Base-by-base conservation (phyloP, 176 grass and related monocot genomes). In the Poa pratensis region DNA sequence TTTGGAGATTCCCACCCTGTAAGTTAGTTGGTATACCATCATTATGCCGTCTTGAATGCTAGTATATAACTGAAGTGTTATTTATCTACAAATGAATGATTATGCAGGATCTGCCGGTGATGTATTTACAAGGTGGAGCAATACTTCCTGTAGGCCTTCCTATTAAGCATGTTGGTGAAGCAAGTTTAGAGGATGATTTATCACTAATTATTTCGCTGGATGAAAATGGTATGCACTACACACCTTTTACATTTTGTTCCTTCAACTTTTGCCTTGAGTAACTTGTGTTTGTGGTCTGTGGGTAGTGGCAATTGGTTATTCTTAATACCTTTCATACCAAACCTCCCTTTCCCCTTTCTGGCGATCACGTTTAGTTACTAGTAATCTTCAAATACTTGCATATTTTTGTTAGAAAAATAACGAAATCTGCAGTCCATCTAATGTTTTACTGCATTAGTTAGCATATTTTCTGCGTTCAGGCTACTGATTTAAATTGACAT, bases 1-100 rank as follows among this genome's bases (percentile, higher is more conserved):
- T 98, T 98, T 87, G 86, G 63, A 34, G 96, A 98, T 93, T 92
- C 91, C 55, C 93, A 95, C 52, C 96, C 87, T 79, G 93, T 98
- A 94, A 89, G 93, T 90, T 87, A 20, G 84, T 57, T 78, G 15
- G 18, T 72, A 60, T 66, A 81, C 50, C 69, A 40, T 42, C 77
- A 49, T 78, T 86, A 73, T 84, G 18, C 37, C 68, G 5, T 54
- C n/a, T 55, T 65, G 26, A 46, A 68, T 84, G 17, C 2, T 62
- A 28, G 57, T 54, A 19, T 37, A 11, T 69, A 12, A 59, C 57
- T 17, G 7, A 68, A 55, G 10, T 53, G 32, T 63, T 60, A 55
- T 62, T 55, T 82, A 55, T 46, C 62, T 83, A 30, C 45, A 42
- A 70, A 70, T 58, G 18, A 67, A 75, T 75, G 58, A 73, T 78